A percentile compares a stretch with the other conserved stretches of the same genome.
Evolutionary conservation across 176 grass and related monocot genomes (phyloP).

Genomic region (Coix lacrymajobi): DNA sequence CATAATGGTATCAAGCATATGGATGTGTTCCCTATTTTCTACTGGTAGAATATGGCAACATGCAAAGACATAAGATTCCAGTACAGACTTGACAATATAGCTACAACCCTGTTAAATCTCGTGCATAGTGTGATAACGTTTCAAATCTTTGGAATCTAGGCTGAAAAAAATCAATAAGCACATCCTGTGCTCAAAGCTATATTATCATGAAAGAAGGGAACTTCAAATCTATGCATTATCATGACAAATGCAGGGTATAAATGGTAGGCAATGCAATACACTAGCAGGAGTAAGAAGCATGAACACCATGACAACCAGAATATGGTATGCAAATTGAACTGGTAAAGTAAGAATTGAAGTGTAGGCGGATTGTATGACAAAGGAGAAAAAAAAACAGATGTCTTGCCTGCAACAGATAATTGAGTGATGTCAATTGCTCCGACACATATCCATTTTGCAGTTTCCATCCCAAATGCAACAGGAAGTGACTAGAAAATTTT

Average conservation of each 20-base stretch:
- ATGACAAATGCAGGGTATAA: background rate
- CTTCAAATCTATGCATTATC: background rate
- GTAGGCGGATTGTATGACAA: background rate
- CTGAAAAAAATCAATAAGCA: background rate
- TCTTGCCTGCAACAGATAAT: conserved; percentile 75
- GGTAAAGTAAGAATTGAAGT: background rate
- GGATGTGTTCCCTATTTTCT: background rate
- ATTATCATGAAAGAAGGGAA: background rate
- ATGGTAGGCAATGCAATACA: background rate
- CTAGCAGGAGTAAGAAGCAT: conserved; percentile 1
- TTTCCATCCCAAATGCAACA: conserved; percentile 93
- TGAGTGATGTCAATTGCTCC: conserved; percentile 97
- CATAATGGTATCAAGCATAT: conserved; percentile 7
- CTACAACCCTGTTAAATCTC: background rate
- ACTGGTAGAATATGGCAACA: background rate
- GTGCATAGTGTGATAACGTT: background rate
- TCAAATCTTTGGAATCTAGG: background rate
- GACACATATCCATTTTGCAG: conserved; percentile 98
- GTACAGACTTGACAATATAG: background rate
- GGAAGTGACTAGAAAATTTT: conserved; percentile 61
- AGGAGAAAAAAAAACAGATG: conserved; percentile 4
- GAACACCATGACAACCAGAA: background rate
- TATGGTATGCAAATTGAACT: background rate
- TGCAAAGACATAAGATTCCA: background rate
- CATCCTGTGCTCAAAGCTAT: conserved; percentile 12